phyloP scores from a whole-genome alignment of 2,329 filamentous ascomycete genomes.

The Aspergillus brunneoviolaceus region DNA sequence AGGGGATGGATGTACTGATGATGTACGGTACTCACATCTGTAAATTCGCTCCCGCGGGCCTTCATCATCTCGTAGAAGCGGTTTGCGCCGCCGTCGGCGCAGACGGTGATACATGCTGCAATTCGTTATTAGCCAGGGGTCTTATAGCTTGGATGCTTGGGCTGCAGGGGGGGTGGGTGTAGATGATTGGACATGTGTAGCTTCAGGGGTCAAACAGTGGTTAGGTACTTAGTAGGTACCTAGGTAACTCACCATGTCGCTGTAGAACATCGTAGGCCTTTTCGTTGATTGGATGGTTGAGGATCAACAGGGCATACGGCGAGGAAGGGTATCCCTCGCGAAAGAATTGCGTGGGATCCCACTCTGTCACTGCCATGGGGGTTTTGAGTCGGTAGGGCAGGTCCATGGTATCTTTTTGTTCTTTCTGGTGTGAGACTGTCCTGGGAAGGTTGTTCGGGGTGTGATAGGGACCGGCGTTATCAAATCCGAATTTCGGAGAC shows the following conservation, averaged over 20 bases:
- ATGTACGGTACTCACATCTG: conserved; percentile 27
- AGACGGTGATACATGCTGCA: conserved; percentile 66
- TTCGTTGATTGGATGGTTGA: conserved; percentile 61
- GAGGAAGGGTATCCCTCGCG: conserved; percentile 24
- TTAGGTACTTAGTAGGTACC: not conserved
- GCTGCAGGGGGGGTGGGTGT: no score
- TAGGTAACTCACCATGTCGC: conserved; percentile 32
- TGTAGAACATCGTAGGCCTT: conserved; percentile 40
- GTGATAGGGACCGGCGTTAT: not conserved
- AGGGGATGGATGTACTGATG: no score
- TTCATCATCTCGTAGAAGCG: conserved; percentile 59
- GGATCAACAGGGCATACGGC: conserved; percentile 54
- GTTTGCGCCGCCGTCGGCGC: conserved; percentile 91
- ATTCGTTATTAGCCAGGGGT: not conserved
- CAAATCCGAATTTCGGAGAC: not conserved
- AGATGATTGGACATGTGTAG: not conserved
- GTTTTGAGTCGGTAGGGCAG: not conserved
- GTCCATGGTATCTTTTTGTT: not conserved
- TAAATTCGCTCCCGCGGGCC: conserved; percentile 28
- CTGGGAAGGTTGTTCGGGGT: not conserved
- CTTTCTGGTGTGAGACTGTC: not conserved
- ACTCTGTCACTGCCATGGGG: conserved; percentile 35
- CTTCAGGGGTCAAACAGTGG: not conserved
- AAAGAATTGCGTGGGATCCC: conserved; percentile 45
- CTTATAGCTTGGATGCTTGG: no score